These are phyloP conservation scores for Polytrichum commune DNA, from an alignment of 225 moss, liverwort and hornwort genomes.

Conservation along the genomic window DNA sequence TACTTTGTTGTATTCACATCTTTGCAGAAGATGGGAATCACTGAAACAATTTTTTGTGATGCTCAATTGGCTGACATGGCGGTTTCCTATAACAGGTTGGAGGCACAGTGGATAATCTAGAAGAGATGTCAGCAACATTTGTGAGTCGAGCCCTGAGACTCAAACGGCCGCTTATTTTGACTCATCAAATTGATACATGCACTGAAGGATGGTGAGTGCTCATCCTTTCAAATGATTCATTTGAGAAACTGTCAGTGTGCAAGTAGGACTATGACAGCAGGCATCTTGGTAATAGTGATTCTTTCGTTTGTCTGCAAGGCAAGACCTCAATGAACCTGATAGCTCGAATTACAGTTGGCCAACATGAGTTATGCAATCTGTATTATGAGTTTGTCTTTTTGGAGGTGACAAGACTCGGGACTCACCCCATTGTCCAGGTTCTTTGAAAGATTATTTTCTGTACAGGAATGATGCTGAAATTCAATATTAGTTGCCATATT, in stretches of 20 bases:
- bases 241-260: too few relatives aligned
- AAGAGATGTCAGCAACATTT: constrained; percentile 88
- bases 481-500: too few relatives aligned
- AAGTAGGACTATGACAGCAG: too few relatives aligned
- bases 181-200: constrained; percentile 96
- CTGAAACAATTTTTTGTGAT: neutral
- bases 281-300: too few relatives aligned
- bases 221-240: neutral
- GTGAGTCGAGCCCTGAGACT: constrained; percentile 72
- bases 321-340: neutral
- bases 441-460: neutral
- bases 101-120: constrained; percentile 95
- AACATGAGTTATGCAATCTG: too few relatives aligned
- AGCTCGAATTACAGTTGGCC: neutral
- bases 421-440: neutral
- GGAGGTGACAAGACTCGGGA: too few relatives aligned
- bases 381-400: too few relatives aligned
- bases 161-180: constrained; percentile 65
- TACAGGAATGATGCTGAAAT: too few relatives aligned
- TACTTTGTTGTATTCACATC: neutral
- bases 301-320: neutral
- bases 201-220: constrained; percentile 90
- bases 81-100: constrained; percentile 60
- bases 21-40: neutral
- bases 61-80: neutral